These are phyloP conservation scores for Rhytidiadelphus loreus DNA, from an alignment of 225 moss, liverwort and hornwort genomes.

Conservation along the genomic window DNA sequence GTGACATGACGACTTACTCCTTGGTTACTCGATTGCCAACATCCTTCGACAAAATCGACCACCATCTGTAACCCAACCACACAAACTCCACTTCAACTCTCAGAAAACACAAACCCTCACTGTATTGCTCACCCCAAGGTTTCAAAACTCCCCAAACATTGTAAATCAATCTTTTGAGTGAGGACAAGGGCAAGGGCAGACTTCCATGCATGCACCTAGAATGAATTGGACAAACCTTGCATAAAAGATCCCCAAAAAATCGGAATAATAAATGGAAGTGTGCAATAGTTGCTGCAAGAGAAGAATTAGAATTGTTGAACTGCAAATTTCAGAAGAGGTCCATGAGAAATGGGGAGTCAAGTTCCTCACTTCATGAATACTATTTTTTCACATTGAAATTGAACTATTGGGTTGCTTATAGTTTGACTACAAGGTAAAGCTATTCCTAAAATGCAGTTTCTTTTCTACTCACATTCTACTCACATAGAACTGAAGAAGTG, in stretches of 20 bases:
- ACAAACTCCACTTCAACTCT: background rate
- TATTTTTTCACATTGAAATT: background rate
- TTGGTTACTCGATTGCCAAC: slow-evolving; percentile 17
- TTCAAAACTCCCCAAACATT: background rate
- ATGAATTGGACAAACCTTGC: background rate
- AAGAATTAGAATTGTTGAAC: background rate
- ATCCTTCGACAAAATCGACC: background rate
- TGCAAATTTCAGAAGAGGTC: background rate
- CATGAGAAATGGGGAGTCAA: no score
- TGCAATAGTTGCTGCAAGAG: background rate
- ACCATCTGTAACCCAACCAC: background rate
- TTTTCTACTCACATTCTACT: no score
- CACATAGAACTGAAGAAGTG: background rate
- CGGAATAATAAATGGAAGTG: background rate
- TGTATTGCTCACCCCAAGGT: background rate
- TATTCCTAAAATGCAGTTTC: background rate
- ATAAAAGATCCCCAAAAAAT: background rate
- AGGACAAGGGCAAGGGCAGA: no score
- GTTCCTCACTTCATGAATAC: background rate
- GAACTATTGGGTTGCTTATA: background rate
- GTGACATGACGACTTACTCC: background rate
- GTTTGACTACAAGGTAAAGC: background rate
- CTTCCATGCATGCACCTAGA: background rate
- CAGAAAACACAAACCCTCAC: background rate
- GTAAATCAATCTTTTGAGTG: background rate